Base-by-base conservation (phyloP, 352 stramenopile species). In the Globisporangium nunn region DNA sequence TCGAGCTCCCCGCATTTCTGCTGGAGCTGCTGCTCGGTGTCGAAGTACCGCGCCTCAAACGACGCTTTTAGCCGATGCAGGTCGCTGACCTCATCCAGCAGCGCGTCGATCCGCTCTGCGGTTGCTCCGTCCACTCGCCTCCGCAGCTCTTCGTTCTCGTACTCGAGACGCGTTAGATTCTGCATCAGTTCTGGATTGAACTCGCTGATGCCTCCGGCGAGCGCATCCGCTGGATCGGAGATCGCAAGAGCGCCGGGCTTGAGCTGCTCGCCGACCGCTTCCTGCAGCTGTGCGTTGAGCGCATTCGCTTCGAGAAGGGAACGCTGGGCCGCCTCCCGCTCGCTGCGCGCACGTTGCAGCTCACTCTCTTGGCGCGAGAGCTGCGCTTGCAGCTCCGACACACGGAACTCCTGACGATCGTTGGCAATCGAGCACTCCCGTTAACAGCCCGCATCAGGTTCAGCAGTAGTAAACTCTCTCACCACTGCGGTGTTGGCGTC, bases 21-120 rank as follows among this genome's bases (percentile, higher is more conserved):
- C 28, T 61, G 40, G 1, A 70, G 55, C 14, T 68, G 49, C 17
- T 75, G 56, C 17, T 64, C 59, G 0, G 75, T 73, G 8, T 79
- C 70, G 54, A 91, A 88, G 50, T 85, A 91, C 54, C 85, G 86
- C 0, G 45, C 50, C 57, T 90, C 82, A 49, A 90, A 93, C 14
- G 68, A 84, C 40, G 74, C 72, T 47, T 90, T 91, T n/a, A 93
- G 60, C 0, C 80, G 70, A 29, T 59, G 63, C 31, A 84, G 39
- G 37, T 88, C 71, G 12, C 81, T 76, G 2, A 91, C 52, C 4
- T 87, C 58, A 51, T 93, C 78, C 0, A 80, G 37, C 1, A 93
- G 63, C 2, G 31, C 39, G 28, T 89, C 78, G 30, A 93, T 76
- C 39, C 67, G 68, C 50, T 81, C 73, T 0, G 69, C 64, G 10